phyloP scores from a whole-genome alignment of 495 filamentous ascomycete genomes.

The Articulospora tetracladia region DNA sequence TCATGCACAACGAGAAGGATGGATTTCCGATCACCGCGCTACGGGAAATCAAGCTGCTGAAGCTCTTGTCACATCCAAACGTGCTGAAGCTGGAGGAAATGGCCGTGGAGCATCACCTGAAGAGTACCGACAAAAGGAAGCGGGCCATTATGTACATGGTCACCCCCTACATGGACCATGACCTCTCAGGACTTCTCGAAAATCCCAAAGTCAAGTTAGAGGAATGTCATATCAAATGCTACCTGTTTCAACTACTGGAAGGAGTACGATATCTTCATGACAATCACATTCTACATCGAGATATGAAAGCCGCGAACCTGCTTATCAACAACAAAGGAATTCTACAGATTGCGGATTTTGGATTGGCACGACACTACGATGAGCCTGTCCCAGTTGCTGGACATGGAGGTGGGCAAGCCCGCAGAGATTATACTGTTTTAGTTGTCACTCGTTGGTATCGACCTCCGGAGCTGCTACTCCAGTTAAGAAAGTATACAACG shows the following conservation, averaged over 20 bases:
- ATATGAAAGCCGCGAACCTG: constrained; percentile 99
- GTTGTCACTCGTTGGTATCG: constrained; percentile 98
- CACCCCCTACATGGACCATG: constrained; percentile 98
- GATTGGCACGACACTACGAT: constrained; percentile 89
- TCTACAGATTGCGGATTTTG: constrained; percentile 96
- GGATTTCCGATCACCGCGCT: constrained; percentile 78
- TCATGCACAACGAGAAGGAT: constrained; percentile 84
- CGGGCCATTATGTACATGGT: constrained; percentile 97
- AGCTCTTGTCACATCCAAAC: constrained; percentile 87
- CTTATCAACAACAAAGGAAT: constrained; percentile 93
- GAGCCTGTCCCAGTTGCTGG: constrained; percentile 76
- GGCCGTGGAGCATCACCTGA: constrained; percentile 76
- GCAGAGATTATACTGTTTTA: constrained; percentile 86
- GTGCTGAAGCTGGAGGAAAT: constrained; percentile 88
- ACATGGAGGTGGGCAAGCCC: constrained; percentile 77
- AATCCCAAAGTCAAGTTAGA: constrained; percentile 86
- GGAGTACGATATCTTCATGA: constrained; percentile 87
- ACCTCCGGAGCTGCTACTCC: constrained; percentile 87
- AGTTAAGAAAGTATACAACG: constrained; percentile 83
- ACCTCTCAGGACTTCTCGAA: constrained; percentile 91
- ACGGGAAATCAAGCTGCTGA: constrained; percentile 92
- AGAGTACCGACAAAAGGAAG: constrained; percentile 66
- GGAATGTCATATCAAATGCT: constrained; percentile 93
- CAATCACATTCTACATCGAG: constrained; percentile 86
- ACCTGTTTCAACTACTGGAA: constrained; percentile 90